A percentile compares a stretch with the other conserved stretches of the same genome.
phyloP scores from a whole-genome alignment of 1,284 basidiomycete species.

The Cerrena zonata region DNA sequence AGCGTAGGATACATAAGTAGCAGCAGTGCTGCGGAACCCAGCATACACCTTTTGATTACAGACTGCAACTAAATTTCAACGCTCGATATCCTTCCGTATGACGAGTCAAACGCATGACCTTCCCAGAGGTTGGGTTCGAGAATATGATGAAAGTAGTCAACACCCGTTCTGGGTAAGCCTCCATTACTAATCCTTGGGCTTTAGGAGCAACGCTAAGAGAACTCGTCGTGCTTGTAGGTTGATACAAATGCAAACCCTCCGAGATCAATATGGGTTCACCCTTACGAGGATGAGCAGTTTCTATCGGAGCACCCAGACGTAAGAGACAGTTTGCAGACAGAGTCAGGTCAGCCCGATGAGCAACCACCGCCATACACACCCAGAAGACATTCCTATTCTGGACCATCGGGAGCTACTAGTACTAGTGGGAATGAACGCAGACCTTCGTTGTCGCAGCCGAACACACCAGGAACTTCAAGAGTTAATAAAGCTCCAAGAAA shows the following conservation, averaged over 20 bases:
- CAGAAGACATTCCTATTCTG: conserved; percentile 30
- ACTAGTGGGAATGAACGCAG: not conserved
- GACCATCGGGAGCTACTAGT: conserved; percentile 2
- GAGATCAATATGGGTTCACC: conserved; percentile 66
- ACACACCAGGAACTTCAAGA: conserved; percentile 9
- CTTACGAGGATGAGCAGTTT: conserved; percentile 62
- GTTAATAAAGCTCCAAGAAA: conserved; percentile 12
- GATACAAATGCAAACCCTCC: conserved; percentile 61
- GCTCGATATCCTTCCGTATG: no score
- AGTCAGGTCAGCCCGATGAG: conserved; percentile 7
- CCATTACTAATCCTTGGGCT: no score
- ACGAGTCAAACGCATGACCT: no score
- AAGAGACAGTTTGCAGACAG: conserved; percentile 31
- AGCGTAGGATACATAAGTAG: no score
- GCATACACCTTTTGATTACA: no score
- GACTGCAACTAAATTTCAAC: no score
- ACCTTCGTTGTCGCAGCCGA: conserved; percentile 17
- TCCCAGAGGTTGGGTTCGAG: conserved; percentile 60
- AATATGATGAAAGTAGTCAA: conserved; percentile 40
- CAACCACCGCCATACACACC: conserved; percentile 23
- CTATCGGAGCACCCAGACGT: conserved; percentile 50
- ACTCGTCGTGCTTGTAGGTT: conserved; percentile 35
- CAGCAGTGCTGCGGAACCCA: no score
- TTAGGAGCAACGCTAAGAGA: not conserved
- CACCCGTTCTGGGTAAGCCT: conserved; percentile 39